Base-by-base conservation (phyloP, 495 filamentous ascomycete species). In the Hypoxylon perforatum region DNA sequence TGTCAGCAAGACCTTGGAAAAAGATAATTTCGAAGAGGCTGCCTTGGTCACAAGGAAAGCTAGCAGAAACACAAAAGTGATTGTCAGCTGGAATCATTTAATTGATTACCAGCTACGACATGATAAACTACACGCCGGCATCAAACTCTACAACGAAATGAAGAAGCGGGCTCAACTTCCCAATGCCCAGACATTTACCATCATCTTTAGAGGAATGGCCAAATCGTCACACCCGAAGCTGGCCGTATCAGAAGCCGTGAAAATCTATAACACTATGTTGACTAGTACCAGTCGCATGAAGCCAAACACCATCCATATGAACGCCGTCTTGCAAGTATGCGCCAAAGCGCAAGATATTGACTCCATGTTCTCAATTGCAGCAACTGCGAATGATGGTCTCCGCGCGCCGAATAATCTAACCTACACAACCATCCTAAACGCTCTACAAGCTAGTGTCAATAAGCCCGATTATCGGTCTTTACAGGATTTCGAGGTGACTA, bases 81-180 rank as follows among this genome's bases (percentile, higher is more conserved):
- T 82, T 9, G 92, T 93, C 50, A 88, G 88, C 49, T 98, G 94
- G 94, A 97, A 97, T 78, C 85, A 91, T 75, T 69, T 97, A 25
- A 86, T 97, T 48, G 85, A 91, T 39, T 88, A 90, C 71, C 82
- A 86, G 53, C 77, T 97, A 78, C 78, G 84, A 12, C 76, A 84
- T 19, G 80, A 82, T 7, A 80, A 78, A 17, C 76, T 92, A 18
- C 77, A 85, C 61, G 78, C 76, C 17, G 92, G 91, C 14, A 72
- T 93, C 42, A 91, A 90, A 75, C 82, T 90, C 2, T 97, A 87
- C 78, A 97, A 97, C 76, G 92, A 97, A 90, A 99, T 99, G 95
- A 99, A 98, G 78, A 98, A 97, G 78, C 84, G 92, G 15, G 88
- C 81, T 30, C 87, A 91, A 57, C 77, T 77, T 22, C 95, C 95